Conservation (phyloP, 2,329 filamentous ascomycete genomes). For the Aspergillus sp. region DNA sequence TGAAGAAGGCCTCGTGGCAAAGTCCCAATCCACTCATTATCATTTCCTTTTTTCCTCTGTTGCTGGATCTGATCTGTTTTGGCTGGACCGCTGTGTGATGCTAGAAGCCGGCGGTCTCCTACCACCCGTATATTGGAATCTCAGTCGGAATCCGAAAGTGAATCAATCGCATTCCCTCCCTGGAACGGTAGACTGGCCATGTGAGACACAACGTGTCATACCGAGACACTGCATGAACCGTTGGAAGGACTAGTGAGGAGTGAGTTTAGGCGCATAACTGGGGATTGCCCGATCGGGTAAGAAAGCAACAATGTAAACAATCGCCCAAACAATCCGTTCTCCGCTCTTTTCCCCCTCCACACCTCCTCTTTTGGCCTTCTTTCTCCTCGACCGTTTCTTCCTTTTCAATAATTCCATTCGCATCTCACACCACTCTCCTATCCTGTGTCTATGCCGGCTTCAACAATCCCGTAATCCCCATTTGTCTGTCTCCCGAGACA, state of each 20-base stretch:
- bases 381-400: background rate
- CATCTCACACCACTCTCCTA: background rate
- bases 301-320: constrained; percentile 6
- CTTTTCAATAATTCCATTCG: background rate
- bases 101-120: too few species aligned
- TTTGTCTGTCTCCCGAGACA: too few species aligned
- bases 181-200: too few species aligned
- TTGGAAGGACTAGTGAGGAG: background rate
- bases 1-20: background rate
- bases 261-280: constrained; percentile 4
- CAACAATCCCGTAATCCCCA: too few species aligned
- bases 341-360: background rate
- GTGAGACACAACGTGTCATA: too few species aligned
- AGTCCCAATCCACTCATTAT: background rate
- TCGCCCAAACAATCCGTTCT: background rate
- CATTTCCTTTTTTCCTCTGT: background rate
- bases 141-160: too few species aligned
- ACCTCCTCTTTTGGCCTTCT: background rate
- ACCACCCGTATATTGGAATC: too few species aligned
- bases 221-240: too few species aligned
- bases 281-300: constrained; percentile 2
- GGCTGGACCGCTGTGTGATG: too few species aligned
- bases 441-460: background rate
- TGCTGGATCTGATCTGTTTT: background rate
- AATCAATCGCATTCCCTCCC: too few species aligned